Conservation (phyloP, 805 yeast species). For the Starmerella etchellsii region DNA sequence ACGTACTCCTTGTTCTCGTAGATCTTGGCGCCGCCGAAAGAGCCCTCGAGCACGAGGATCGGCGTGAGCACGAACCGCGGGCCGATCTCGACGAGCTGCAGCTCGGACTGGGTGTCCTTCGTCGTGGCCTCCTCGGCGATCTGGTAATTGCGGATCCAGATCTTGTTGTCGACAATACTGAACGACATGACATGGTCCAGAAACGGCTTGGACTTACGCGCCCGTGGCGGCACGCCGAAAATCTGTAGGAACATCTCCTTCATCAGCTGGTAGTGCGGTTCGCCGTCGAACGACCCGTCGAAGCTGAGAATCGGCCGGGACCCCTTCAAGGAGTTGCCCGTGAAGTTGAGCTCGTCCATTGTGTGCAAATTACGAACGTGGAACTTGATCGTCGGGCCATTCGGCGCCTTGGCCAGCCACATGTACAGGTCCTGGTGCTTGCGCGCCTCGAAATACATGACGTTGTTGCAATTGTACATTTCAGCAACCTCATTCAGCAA, state of each 20-base stretch:
- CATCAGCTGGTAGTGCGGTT: conserved; percentile 57
- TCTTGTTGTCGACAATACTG: conserved; percentile 79
- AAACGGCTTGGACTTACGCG: conserved; percentile 88
- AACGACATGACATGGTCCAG: conserved; percentile 91
- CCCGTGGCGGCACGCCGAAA: conserved; percentile 91
- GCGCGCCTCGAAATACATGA: conserved; percentile 87
- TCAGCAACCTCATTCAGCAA: conserved; percentile 94
- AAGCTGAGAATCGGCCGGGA: conserved; percentile 88
- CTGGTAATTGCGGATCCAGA: conserved; percentile 94
- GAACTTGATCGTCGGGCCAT: conserved; percentile 92
- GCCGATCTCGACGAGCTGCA: conserved; percentile 84
- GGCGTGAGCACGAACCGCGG: conserved; percentile 91
- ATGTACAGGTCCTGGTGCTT: conserved; percentile 89
- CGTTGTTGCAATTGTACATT: conserved; percentile 90
- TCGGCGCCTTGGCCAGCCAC: conserved; percentile 94
- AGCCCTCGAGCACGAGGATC: conserved; percentile 85
- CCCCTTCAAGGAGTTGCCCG: conserved; percentile 91
- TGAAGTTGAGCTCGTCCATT: conserved; percentile 86
- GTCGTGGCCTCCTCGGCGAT: conserved; percentile 44
- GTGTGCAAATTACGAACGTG: conserved; percentile 92
- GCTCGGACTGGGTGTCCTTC: conserved; percentile 36
- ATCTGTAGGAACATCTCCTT: conserved; percentile 72
- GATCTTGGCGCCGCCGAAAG: conserved; percentile 95
- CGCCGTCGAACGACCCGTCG: conserved; percentile 60
- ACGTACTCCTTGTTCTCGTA: conserved; percentile 95